A percentile compares a stretch with the other conserved stretches of the same genome.
Evolutionary conservation across 2,329 filamentous ascomycete genomes (phyloP).

Genomic region (Penicillium sp.): DNA sequence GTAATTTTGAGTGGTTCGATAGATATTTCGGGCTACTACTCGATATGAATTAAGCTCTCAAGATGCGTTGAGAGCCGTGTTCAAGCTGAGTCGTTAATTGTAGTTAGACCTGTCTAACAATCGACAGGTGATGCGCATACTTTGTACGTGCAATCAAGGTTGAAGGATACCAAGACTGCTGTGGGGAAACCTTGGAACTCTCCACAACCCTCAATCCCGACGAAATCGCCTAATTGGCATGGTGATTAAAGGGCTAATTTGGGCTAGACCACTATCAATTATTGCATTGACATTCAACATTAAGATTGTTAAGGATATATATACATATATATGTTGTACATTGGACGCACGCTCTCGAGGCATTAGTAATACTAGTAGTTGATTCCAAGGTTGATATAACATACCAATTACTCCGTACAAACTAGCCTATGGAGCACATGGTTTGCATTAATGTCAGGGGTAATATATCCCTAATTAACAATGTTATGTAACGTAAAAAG

Average conservation of each 20-base stretch:
- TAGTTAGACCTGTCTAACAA: background rate
- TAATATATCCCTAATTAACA: background rate
- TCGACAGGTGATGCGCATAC: background rate
- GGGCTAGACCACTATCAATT: background rate
- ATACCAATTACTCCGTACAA: background rate
- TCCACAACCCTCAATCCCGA: background rate
- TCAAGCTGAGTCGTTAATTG: background rate
- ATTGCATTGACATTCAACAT: background rate
- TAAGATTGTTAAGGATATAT: background rate
- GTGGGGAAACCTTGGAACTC: background rate
- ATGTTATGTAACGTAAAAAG: background rate
- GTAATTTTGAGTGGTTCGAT: background rate
- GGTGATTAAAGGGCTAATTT: background rate
- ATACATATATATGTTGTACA: too few species aligned
- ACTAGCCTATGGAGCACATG: background rate
- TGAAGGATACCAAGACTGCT: conserved; percentile 3
- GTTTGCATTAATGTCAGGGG: background rate
- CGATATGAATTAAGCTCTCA: background rate
- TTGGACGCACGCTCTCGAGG: too few species aligned
- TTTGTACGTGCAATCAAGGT: background rate
- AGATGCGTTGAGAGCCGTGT: background rate
- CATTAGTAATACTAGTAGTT: background rate
- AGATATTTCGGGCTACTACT: too few species aligned
- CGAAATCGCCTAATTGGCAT: background rate
- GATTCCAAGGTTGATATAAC: too few species aligned